Percentiles rank a stretch among this genome's conserved stretches.
Evolutionary conservation across 1,284 basidiomycete genomes (phyloP).

Genomic region (Ceratobasidium sp.): DNA sequence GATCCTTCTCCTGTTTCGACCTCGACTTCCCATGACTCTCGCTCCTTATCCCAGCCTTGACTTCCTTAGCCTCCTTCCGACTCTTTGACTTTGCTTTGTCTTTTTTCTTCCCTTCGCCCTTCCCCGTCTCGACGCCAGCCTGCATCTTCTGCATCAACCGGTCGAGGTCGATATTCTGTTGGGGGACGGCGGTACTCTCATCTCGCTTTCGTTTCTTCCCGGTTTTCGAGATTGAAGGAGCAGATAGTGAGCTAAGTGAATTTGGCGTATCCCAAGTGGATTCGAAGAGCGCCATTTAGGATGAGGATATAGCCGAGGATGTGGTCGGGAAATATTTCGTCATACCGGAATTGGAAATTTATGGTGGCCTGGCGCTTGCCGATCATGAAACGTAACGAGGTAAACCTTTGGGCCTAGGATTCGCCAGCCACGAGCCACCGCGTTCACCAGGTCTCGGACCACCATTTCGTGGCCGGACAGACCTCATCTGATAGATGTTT

Average conservation of each 20-base stretch:
- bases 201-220: constrained; percentile 4
- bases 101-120: constrained; percentile 43
- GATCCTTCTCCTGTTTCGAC: constrained; percentile 46
- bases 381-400: too few relatives aligned
- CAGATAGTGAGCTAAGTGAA: neutral
- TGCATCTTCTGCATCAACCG: constrained; percentile 77
- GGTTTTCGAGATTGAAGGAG: neutral
- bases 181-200: neutral
- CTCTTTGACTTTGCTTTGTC: constrained; percentile 47
- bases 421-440: too few relatives aligned
- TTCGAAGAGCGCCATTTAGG: constrained; percentile 15
- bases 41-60: constrained; percentile 50
- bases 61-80: too few relatives aligned
- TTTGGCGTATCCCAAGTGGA: constrained; percentile 30
- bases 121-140: constrained; percentile 46
- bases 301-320: neutral
- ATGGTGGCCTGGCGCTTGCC: too few relatives aligned
- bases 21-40: too few relatives aligned
- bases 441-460: too few relatives aligned
- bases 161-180: constrained; percentile 60
- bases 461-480: too few relatives aligned
- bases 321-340: neutral
- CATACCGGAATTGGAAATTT: too few relatives aligned
- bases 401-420: too few relatives aligned
- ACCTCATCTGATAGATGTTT: too few relatives aligned